Base-by-base conservation (phyloP, 75 land plant genomes). In the Picea sitchensis region DNA sequence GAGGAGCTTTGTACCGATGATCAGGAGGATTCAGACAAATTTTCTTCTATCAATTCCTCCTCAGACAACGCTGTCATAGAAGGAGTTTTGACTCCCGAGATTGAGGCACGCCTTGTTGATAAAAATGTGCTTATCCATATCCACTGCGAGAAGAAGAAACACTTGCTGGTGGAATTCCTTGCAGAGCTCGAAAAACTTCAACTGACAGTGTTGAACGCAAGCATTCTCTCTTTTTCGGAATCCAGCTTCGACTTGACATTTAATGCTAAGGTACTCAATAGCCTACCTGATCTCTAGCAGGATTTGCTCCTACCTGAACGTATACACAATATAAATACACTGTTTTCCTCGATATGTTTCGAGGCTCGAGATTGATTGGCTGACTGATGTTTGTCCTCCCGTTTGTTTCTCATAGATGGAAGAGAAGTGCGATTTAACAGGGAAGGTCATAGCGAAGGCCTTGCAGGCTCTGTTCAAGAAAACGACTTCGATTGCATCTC, bases 101-200 rank as follows among this genome's bases (percentile, higher is more conserved):
- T 93, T 56, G 93, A 95, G 78, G 95, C 87, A 12, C 84, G 89
- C 51, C 21, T 86, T 31, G 84, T 86, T 0, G 87, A 79, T 26
- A 92, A 82, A 36, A 84, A 85, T 78, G 85, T 92, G 13, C 86
- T 92, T 58, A 83, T 95, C 3, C 84, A 82, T 32, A 78, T 95
- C 58, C 92, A 90, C 65, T 90, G 93, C 75, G 87, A 91, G 82
- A 91, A 81, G 36, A 44, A 65, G 21, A 88, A 91, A 78, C 88
- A 93, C 14, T 23, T 82, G 15, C 63, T 82, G 20, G 86, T 85
- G 17, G 83, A 87, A 77, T 74, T 78, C 2, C 85, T 91, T 0
- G 84, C 88, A 0, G 94, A 93, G 79, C 89, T 95, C 17, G 96
- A 91, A 80, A 88, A 67, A 80, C 79, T 86, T 59, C 77, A 87